Percentiles rank a stretch among this genome's conserved stretches.
These are phyloP conservation scores for Strobilomyces confusus DNA, from an alignment of 768 basidiomycete genomes.

Conservation along the genomic window DNA sequence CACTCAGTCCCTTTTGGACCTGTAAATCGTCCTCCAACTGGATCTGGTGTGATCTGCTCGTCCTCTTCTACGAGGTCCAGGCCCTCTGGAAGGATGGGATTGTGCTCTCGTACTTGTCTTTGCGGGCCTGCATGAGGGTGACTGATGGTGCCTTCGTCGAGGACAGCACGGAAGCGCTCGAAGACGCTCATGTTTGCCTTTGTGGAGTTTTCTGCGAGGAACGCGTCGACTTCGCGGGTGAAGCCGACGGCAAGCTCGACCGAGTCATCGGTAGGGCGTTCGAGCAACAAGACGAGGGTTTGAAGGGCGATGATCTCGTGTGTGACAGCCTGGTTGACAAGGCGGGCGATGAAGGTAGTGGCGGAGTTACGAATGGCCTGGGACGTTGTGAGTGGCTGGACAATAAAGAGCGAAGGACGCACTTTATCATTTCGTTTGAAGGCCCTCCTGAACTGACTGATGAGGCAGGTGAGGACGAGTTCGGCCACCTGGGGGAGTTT, in stretches of 20 bases:
- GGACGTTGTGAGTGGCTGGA: not conserved
- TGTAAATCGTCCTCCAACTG: constrained; percentile 90
- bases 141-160: constrained; percentile 95
- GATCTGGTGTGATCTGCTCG: constrained; percentile 94
- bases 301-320: constrained; percentile 93
- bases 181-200: constrained; percentile 94
- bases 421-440: constrained; percentile 99
- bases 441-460: constrained; percentile 91
- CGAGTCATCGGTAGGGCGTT: constrained; percentile 93
- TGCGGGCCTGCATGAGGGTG: constrained; percentile 89
- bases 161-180: constrained; percentile 93
- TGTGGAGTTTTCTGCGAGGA: constrained; percentile 87
- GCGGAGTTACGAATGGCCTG: constrained; percentile 93
- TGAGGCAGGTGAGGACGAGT: constrained; percentile 78
- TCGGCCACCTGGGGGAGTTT: constrained; percentile 97
- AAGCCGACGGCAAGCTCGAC: constrained; percentile 98
- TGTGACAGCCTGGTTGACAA: constrained; percentile 91
- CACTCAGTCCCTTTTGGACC: constrained; percentile 92
- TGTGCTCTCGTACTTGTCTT: constrained; percentile 99
- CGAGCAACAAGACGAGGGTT: constrained; percentile 90
- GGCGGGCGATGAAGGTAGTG: constrained; percentile 85
- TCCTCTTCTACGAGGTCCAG: constrained; percentile 97
- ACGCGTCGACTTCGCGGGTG: constrained; percentile 95
- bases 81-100: constrained; percentile 90
- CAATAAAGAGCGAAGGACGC: constrained; percentile 18